A percentile compares a stretch with the other conserved stretches of the same genome.
These are phyloP conservation scores for Kodamaea fukazawae DNA, from an alignment of 805 yeast species.

Conservation along the genomic window DNA sequence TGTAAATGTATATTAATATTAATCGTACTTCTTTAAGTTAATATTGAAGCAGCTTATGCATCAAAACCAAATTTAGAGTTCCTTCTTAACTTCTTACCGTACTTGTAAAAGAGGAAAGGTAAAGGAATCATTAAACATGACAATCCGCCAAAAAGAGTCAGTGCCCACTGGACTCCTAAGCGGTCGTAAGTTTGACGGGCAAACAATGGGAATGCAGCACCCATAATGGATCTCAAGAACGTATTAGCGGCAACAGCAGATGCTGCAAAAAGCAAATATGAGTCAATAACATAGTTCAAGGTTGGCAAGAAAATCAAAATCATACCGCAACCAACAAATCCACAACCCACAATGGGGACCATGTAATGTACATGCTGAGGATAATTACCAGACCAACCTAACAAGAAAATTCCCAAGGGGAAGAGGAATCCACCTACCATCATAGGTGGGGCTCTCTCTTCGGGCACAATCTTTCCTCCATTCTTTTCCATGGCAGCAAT, in stretches of 20 bases:
- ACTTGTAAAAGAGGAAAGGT: slow-evolving; percentile 52
- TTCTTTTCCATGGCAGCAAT: slow-evolving; percentile 37
- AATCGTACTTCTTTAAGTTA: too few relatives aligned
- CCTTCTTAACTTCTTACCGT: slow-evolving; percentile 33
- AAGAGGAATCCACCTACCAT: slow-evolving; percentile 66
- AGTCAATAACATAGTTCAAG: slow-evolving; percentile 70
- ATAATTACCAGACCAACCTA: slow-evolving; percentile 84
- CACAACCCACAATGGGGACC: slow-evolving; percentile 62
- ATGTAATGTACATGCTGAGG: slow-evolving; percentile 55
- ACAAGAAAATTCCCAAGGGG: slow-evolving; percentile 80
- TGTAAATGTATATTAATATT: too few relatives aligned
- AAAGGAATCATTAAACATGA: slow-evolving; percentile 52
- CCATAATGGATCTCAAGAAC: slow-evolving; percentile 55
- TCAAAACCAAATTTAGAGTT: slow-evolving; percentile 13
- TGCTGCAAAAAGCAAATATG: slow-evolving; percentile 69
- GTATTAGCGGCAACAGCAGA: slow-evolving; percentile 60
- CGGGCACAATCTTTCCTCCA: slow-evolving; percentile 46
- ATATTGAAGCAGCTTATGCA: too few relatives aligned
- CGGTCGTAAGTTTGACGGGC: slow-evolving; percentile 49
- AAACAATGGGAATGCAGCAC: slow-evolving; percentile 60
- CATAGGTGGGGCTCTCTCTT: slow-evolving; percentile 53
- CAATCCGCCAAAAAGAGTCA: slow-evolving; percentile 51
- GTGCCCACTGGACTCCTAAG: slow-evolving; percentile 54
- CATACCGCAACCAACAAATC: slow-evolving; percentile 53
- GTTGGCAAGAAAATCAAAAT: slow-evolving; percentile 66